Evolutionary conservation across 2,329 filamentous ascomycete species (phyloP).

Genomic region (Penicillium hesseltinei): DNA sequence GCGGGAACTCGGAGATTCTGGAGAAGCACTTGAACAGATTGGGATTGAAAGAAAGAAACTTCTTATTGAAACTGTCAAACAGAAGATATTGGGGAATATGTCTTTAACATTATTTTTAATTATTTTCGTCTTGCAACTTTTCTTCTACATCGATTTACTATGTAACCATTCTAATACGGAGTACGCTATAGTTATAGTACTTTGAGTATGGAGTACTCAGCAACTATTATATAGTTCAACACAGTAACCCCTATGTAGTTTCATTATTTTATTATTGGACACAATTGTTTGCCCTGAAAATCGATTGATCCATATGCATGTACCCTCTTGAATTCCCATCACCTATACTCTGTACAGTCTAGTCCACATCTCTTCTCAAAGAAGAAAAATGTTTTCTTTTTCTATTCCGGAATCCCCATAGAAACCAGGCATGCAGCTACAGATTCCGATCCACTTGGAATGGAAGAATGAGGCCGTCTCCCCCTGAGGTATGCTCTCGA

Average conservation of each 20-base stretch:
- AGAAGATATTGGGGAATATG: background rate
- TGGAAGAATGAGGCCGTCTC: background rate
- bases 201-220: background rate
- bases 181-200: background rate
- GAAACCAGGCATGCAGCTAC: constrained; percentile 5
- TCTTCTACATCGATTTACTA: background rate
- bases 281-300: background rate
- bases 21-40: constrained; percentile 9
- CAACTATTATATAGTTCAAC: background rate
- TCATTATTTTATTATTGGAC: background rate
- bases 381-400: constrained; percentile 6
- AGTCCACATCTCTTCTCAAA: background rate
- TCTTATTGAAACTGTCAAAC: background rate
- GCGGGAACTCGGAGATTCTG: constrained; percentile 6
- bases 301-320: background rate
- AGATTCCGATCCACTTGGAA: constrained; percentile 1
- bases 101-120: background rate
- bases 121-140: background rate
- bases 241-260: background rate
- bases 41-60: background rate
- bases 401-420: constrained; percentile 7
- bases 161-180: background rate
- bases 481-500: background rate
- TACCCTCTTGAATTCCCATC: background rate
- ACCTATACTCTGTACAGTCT: background rate